Evolutionary conservation across 2,329 filamentous ascomycete species (phyloP), one percentile per base, ranked within the genome.

Genomic region (Penicillium crustosum): DNA sequence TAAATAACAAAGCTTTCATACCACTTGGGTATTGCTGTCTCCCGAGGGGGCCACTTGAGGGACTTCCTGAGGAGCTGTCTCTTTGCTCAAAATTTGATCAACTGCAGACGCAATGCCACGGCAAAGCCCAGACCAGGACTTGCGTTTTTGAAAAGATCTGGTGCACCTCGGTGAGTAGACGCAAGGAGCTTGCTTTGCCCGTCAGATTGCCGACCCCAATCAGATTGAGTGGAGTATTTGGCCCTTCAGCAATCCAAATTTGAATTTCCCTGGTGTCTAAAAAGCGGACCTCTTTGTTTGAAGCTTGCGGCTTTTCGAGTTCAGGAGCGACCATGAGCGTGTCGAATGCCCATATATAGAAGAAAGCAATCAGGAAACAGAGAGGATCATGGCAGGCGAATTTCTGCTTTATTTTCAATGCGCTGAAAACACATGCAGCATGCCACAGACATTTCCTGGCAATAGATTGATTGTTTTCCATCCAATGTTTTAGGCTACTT

Each of bases 291-390:
- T 42, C 49, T 2, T 13, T 52, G 12, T 21, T 19, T 44, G 39
- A 27, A 43, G 39, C 27, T 5, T 43, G 7, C 19, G 15, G 49
- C 15, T 35, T 52, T 31, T 44, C 7, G 10, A 52, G 13, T 15
- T 52, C 49, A 44, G 49, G 29, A 21, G 29, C 29, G 17, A 52
- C 49, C 38, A 52, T 12, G 19, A 52, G 21, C 8, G 21, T 19
- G 8, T 52, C 49, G 19, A 52, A 52, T 35, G 49, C 49, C 49
- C 49, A 44, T 25, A 52, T 52, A 15, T 52, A 52, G 39, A 52
- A 43, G 19, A 52, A 52, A 25, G 38, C 19, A 19, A 52, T 7
- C 21, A 52, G n/a, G 39, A 52, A 52, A 44, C 39, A 52, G 27
- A 52, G 49, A 23, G 49, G 49, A 35, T 52, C 49, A 31, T 52